Conservation (phyloP, 768 basidiomycete genomes). For the Strobilomyces echinocephalus region DNA sequence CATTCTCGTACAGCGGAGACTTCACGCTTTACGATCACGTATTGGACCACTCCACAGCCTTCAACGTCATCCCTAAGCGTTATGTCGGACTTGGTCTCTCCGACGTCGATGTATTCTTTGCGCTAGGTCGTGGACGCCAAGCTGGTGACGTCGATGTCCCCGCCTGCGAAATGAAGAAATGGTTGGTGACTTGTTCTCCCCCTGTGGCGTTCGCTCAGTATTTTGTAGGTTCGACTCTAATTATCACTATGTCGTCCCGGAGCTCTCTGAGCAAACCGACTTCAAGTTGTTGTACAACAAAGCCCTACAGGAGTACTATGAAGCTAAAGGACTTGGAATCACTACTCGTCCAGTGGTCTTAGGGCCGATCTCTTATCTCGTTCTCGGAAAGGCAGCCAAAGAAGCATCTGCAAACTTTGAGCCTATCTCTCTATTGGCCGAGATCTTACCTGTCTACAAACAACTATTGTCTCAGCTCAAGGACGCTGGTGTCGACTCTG, state of each 20-base stretch:
- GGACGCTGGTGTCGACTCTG: constrained; percentile 87
- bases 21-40: constrained; percentile 99
- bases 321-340: constrained; percentile 88
- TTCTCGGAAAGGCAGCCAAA: constrained; percentile 87
- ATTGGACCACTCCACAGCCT: constrained; percentile 91
- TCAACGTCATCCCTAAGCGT: constrained; percentile 95
- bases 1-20: constrained; percentile 67
- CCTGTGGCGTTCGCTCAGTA: neutral
- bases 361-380: constrained; percentile 93
- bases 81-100: constrained; percentile 84
- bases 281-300: constrained; percentile 98
- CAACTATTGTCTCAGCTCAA: constrained; percentile 88
- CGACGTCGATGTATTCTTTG: constrained; percentile 92
- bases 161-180: constrained; percentile 99
- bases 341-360: constrained; percentile 92
- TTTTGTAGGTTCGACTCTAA: constrained; percentile 87
- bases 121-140: constrained; percentile 99
- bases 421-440: constrained; percentile 84
- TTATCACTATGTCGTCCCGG: constrained; percentile 98
- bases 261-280: constrained; percentile 82
- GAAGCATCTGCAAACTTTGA: constrained; percentile 80
- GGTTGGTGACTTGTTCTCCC: constrained; percentile 47
- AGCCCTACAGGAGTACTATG: constrained; percentile 87
- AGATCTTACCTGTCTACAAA: constrained; percentile 88
- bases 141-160: constrained; percentile 92